Percentiles rank a stretch among this genome's conserved stretches.
These are phyloP conservation scores for Lachancea nothofagi DNA, from an alignment of 805 yeast species.

Conservation along the genomic window DNA sequence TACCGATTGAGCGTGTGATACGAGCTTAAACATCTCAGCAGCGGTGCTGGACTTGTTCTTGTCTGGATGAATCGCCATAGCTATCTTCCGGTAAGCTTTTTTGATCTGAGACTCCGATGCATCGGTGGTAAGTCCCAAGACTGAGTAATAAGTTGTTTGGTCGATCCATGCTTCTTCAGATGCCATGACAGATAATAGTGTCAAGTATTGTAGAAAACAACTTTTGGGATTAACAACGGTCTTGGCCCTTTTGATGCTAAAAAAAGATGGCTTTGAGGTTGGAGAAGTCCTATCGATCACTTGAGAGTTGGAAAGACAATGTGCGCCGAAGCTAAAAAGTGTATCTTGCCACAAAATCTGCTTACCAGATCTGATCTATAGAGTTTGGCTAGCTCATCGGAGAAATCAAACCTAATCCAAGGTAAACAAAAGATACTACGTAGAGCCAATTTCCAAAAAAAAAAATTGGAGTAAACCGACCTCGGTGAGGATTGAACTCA, in stretches of 20 bases:
- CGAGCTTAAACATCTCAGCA: constrained; percentile 30
- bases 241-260: too few relatives aligned
- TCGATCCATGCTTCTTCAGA: constrained; percentile 20
- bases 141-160: constrained; percentile 29
- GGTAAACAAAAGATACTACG: neutral
- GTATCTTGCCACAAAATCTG: too few relatives aligned
- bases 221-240: neutral
- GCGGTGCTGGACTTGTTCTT: constrained; percentile 48
- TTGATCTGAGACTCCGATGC: constrained; percentile 42
- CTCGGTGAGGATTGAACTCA: constrained; percentile 56
- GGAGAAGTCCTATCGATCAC: too few relatives aligned
- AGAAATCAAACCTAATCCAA: neutral
- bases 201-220: neutral
- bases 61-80: constrained; percentile 74
- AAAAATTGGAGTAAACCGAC: constrained; percentile 32
- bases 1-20: constrained; percentile 30
- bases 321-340: too few relatives aligned
- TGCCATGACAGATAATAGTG: constrained; percentile 1
- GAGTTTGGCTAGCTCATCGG: too few relatives aligned
- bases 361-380: too few relatives aligned
- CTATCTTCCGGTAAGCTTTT: constrained; percentile 73
- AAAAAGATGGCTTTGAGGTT: too few relatives aligned
- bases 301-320: too few relatives aligned
- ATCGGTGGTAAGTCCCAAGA: constrained; percentile 22
- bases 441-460: neutral